These are phyloP conservation scores for Ceratocystis destructans DNA, from an alignment of 2,329 filamentous ascomycete species.

Conservation along the genomic window DNA sequence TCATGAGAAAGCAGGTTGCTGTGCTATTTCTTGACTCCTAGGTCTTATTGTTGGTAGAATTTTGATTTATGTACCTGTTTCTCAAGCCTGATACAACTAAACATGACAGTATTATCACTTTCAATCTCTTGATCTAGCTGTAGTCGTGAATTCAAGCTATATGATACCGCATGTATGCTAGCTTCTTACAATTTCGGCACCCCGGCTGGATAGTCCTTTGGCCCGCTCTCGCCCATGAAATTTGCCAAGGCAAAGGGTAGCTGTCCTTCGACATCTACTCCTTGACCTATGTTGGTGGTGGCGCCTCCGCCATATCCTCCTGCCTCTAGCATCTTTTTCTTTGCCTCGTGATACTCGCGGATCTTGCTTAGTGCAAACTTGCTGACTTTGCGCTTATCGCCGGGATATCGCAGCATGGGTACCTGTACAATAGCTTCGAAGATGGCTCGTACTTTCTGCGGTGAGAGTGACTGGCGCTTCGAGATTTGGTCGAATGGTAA, in stretches of 20 bases:
- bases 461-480: constrained; percentile 30
- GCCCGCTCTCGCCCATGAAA: constrained; percentile 16
- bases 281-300: background rate
- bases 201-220: constrained; percentile 16
- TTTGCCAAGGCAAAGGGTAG: constrained; percentile 11
- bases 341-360: constrained; percentile 32
- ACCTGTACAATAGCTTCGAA: constrained; percentile 37
- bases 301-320: background rate
- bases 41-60: background rate
- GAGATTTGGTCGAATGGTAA: constrained; percentile 36
- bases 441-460: constrained; percentile 34
- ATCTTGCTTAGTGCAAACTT: constrained; percentile 30
- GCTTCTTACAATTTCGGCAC: constrained; percentile 7
- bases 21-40: background rate
- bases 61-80: background rate
- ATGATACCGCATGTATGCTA: background rate
- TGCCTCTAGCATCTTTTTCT: constrained; percentile 25
- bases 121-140: background rate
- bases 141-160: background rate
- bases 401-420: constrained; percentile 33
- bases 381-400: constrained; percentile 30
- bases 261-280: background rate
- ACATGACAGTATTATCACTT: no score
- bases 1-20: background rate
- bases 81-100: no score